Evolutionary conservation across 2,329 filamentous ascomycete species (phyloP), one percentile per base, ranked within the genome.

Genomic region (Chaetomium sp.): DNA sequence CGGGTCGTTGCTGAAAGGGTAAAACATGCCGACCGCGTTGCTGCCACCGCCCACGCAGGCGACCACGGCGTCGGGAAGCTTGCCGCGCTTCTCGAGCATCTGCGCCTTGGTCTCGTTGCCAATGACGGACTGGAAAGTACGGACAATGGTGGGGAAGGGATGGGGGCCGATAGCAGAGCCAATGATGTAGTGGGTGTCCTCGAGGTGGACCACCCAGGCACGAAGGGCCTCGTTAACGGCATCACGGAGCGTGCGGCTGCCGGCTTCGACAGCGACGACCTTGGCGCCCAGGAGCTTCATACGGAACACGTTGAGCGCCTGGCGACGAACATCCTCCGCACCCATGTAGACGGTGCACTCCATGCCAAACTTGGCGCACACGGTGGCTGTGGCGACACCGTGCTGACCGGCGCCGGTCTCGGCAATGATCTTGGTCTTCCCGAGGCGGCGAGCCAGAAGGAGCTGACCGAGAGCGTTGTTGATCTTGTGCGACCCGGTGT

Each of bases 331-430:
- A 68, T 99, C 94, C 75, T 99, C 94, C 47, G 91, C 91, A 66
- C 94, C 94, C 94, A 99, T 99, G 75, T 91, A 99, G 54, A 99
- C 88, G 35, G 91, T 95, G 70, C 94, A 99, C 71, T 92, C 87
- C 91, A 99, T 92, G 68, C 90, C 91, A 67, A 99, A 97, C 75
- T 96, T 96, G 68, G 94, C 94, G 67, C 94, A 97, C 32, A 97
- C 91, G 0, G 94, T 99, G 1, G 94, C 94, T 35, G 94, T 97
- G 2, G 94, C 94, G 40, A 99, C 94, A 76, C 94, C 94, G 73
- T 99, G 94, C 75, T 99, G 94, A 14, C 94, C 94, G 53, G 94
- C 94, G 63, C 94, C 94, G 12, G 94, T 99, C 76, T 99, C 94
- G 49, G 94, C 94, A 65, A 99, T 99, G 66, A 99, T 97, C 70